Conservation (phyloP, 2,329 filamentous ascomycete species). For the Apiospora saccharicola region DNA sequence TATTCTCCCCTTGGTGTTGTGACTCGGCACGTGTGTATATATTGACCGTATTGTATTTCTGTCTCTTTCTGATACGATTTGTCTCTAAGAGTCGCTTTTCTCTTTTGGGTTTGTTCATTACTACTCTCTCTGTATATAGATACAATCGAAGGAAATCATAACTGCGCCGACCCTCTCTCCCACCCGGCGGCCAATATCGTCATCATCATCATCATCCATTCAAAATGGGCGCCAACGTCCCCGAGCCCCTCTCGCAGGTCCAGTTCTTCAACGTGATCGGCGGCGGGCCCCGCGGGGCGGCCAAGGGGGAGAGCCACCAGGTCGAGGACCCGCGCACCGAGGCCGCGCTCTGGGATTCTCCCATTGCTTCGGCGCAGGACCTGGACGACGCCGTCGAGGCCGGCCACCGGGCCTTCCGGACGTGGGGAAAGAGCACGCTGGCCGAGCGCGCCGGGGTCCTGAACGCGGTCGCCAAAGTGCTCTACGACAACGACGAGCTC, state of each 20-base stretch:
- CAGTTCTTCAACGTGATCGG: slow-evolving; percentile 55
- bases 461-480: slow-evolving; percentile 48
- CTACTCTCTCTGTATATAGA: not conserved
- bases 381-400: slow-evolving; percentile 55
- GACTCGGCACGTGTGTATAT: not conserved
- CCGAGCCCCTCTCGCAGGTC: slow-evolving; percentile 22
- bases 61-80: not conserved
- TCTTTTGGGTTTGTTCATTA: not conserved
- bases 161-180: not conserved
- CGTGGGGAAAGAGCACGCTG: slow-evolving; percentile 54
- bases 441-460: slow-evolving; percentile 51
- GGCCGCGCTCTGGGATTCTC: slow-evolving; percentile 53
- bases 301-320: slow-evolving; percentile 40
- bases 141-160: not conserved
- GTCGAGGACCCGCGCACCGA: slow-evolving; percentile 55
- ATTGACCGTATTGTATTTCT: not conserved
- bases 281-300: slow-evolving; percentile 47
- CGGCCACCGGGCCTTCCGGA: slow-evolving; percentile 53
- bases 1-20: not conserved
- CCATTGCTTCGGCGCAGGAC: slow-evolving; percentile 49
- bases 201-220: not conserved
- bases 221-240: slow-evolving; percentile 2
- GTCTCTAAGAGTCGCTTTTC: not conserved
- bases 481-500: slow-evolving; percentile 50
- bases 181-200: not conserved